Percentiles rank a stretch among this genome's conserved stretches.
Conservation (phyloP, 345 rosid genomes). For the Ailanthus altissimus region DNA sequence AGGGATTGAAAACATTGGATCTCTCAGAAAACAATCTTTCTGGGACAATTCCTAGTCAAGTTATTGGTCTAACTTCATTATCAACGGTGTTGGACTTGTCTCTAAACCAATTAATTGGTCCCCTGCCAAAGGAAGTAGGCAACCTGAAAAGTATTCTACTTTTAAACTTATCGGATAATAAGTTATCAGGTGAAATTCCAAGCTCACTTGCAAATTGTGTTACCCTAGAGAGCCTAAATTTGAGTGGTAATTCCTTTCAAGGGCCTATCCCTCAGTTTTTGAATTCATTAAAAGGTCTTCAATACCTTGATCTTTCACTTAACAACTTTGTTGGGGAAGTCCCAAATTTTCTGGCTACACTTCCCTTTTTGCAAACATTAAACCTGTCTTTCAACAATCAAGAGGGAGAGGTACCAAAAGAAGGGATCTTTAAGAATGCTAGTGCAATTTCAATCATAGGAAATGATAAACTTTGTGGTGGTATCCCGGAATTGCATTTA, state of each 20-base stretch:
- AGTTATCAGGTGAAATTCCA: slow-evolving; percentile 32
- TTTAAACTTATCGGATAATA: slow-evolving; percentile 29
- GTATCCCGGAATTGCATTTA: slow-evolving; percentile 13
- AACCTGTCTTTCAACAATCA: slow-evolving; percentile 28
- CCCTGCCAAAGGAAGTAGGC: slow-evolving; percentile 22
- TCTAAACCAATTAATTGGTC: slow-evolving; percentile 19
- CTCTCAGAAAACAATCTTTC: slow-evolving; percentile 13
- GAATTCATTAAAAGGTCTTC: slow-evolving; percentile 19
- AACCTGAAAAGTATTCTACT: slow-evolving; percentile 5
- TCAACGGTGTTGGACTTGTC: slow-evolving; percentile 25
- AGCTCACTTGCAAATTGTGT: slow-evolving; percentile 28
- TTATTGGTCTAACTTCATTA: slow-evolving; percentile 28
- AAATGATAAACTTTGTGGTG: slow-evolving; percentile 33
- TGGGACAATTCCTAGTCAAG: slow-evolving; percentile 25
- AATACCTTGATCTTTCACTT: slow-evolving; percentile 31
- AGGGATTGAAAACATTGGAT: slow-evolving; percentile 24
- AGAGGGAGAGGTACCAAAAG: too few species aligned
- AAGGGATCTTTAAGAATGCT: slow-evolving; percentile 21
- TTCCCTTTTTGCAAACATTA: slow-evolving; percentile 13
- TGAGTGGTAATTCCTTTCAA: slow-evolving; percentile 19
- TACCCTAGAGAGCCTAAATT: slow-evolving; percentile 19
- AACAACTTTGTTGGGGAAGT: slow-evolving; percentile 34
- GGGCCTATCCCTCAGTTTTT: slow-evolving; percentile 28
- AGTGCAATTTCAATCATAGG: slow-evolving; percentile 26
- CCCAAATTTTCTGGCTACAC: slow-evolving; percentile 23